Conservation (phyloP, 129 eudicot species). For the Flaveria robusta region DNA sequence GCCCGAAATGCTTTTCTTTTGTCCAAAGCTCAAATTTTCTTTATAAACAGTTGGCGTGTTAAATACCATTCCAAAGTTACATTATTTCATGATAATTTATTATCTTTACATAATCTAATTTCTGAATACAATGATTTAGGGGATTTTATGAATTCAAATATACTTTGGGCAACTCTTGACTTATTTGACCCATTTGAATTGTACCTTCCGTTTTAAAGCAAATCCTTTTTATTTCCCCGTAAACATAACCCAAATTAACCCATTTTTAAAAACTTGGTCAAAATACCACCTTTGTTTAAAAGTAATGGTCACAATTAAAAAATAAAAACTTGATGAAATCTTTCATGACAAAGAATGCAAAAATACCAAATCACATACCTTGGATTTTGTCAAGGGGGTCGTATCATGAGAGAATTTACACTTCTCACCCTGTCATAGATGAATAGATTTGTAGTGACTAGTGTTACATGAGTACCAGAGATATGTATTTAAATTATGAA, state of each 20-base stretch:
- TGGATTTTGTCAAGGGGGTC: conserved; percentile 80
- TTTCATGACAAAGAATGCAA: conserved; percentile 6
- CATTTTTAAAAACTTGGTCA: background rate
- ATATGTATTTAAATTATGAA: background rate
- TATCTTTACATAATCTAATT: background rate
- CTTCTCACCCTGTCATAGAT: conserved; percentile 70
- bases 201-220: background rate
- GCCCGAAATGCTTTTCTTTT: background rate
- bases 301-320: background rate
- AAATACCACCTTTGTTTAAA: background rate
- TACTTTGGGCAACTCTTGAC: background rate
- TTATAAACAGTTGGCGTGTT: background rate
- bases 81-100: background rate
- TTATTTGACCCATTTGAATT: background rate
- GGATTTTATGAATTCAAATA: background rate
- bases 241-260: background rate
- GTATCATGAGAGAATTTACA: conserved; percentile 89
- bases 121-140: background rate
- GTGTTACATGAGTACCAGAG: conserved; percentile 16
- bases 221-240: background rate
- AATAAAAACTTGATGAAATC: background rate
- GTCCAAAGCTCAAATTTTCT: background rate
- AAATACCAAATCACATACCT: conserved; percentile 43
- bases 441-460: background rate
- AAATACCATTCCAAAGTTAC: background rate